phyloP scores from a whole-genome alignment of 2,329 filamentous ascomycete genomes.

The Xylariaceae sp. region DNA sequence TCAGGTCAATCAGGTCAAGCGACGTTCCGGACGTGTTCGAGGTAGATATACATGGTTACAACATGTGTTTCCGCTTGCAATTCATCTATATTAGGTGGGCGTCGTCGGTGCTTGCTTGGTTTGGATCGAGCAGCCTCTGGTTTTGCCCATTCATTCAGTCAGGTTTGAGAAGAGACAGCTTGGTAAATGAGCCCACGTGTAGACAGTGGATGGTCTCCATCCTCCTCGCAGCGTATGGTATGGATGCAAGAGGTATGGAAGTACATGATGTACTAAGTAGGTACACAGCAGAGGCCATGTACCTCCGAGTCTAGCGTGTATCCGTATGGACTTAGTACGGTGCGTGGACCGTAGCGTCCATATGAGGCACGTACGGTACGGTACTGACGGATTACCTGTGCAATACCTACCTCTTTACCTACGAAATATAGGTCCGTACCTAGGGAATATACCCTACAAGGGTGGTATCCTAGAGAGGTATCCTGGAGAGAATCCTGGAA shows the following conservation, averaged over 20 bases:
- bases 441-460: too few species aligned
- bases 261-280: background rate
- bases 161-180: conserved; percentile 19
- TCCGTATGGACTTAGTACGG: too few species aligned
- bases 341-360: too few species aligned
- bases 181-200: conserved; percentile 26
- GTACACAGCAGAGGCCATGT: background rate
- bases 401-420: background rate
- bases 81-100: too few species aligned
- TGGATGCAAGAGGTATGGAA: background rate
- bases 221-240: conserved; percentile 1
- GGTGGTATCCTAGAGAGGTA: too few species aligned
- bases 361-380: too few species aligned
- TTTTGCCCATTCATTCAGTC: conserved; percentile 15
- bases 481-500: too few species aligned
- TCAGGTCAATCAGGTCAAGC: too few species aligned
- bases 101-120: background rate
- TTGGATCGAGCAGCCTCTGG: background rate
- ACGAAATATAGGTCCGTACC: background rate
- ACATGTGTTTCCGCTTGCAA: too few species aligned
- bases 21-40: too few species aligned
- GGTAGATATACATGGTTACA: too few species aligned
- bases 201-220: conserved; percentile 11
- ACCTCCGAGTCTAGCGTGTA: too few species aligned
- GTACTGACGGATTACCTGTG: background rate